Percentiles rank a stretch among this genome's conserved stretches.
Conservation (phyloP, 2,329 filamentous ascomycete species). For the Arthroderma sp. region DNA sequence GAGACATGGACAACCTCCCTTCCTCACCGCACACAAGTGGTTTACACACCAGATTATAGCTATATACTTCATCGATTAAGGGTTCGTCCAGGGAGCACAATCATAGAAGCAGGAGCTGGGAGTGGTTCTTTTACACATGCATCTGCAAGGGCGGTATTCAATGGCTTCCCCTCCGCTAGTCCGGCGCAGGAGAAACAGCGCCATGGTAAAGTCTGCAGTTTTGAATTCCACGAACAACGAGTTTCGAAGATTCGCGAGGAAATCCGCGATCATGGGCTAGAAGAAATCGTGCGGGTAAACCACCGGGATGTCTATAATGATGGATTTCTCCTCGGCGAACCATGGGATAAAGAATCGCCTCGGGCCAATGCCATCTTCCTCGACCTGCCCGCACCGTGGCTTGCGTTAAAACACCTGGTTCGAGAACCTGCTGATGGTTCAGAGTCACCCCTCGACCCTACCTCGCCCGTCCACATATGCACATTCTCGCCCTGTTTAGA, state of each 20-base stretch:
- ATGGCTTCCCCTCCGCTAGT: constrained; percentile 25
- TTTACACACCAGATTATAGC: constrained; percentile 42
- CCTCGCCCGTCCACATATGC: constrained; percentile 64
- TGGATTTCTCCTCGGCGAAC: constrained; percentile 29
- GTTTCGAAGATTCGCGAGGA: constrained; percentile 30
- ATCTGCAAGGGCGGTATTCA: constrained; percentile 36
- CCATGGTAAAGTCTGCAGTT: constrained; percentile 36
- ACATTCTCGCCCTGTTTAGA: constrained; percentile 96
- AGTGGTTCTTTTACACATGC: constrained; percentile 41
- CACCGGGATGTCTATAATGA: constrained; percentile 38
- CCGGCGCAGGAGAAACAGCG: constrained; percentile 16
- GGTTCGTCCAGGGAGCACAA: constrained; percentile 31
- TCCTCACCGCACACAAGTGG: constrained; percentile 39
- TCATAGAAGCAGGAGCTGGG: constrained; percentile 40
- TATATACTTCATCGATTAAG: constrained; percentile 38
- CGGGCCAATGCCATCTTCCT: constrained; percentile 36
- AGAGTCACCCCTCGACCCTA: constrained; percentile 51
- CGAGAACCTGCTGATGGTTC: constrained; percentile 22
- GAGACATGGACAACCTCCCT: constrained; percentile 39
- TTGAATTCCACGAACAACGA: constrained; percentile 37
- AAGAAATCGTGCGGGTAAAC: constrained; percentile 31
- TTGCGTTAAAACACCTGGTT: constrained; percentile 34
- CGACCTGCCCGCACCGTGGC: constrained; percentile 39
- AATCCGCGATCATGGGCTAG: constrained; percentile 31
- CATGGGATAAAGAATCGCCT: constrained; percentile 25